Conservation (phyloP, 2,329 filamentous ascomycete genomes). For the Dothideomycetidae sp. region DNA sequence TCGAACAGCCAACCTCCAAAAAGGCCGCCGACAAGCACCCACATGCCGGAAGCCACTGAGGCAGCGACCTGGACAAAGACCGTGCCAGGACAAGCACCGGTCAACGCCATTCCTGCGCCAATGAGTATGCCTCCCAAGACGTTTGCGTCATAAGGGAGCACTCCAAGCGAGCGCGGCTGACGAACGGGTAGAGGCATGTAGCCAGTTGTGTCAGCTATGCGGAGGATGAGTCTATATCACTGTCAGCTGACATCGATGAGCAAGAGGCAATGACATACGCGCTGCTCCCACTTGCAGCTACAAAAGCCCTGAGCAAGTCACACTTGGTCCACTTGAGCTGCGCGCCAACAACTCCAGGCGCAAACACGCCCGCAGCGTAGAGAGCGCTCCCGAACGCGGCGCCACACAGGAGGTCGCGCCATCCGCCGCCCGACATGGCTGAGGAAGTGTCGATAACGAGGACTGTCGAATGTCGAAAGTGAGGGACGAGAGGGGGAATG, state of each 20-base stretch:
- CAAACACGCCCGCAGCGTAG: conserved; percentile 44
- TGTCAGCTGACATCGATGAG: conserved; percentile 1
- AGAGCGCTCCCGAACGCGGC: conserved; percentile 49
- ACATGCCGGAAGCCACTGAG: conserved; percentile 26
- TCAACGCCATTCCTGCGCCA: conserved; percentile 51
- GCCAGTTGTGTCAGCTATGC: conserved; percentile 31
- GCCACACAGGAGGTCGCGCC: no score
- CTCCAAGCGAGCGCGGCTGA: conserved; percentile 36
- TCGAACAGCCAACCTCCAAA: conserved; percentile 36
- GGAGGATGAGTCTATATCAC: conserved; percentile 11
- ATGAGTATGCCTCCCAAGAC: conserved; percentile 47
- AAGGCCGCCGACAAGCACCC: conserved; percentile 40
- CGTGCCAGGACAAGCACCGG: conserved; percentile 52
- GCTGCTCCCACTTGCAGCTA: conserved; percentile 47
- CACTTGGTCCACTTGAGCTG: conserved; percentile 49
- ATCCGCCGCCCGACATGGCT: no score
- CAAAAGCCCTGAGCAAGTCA: conserved; percentile 52
- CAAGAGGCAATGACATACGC: conserved; percentile 45
- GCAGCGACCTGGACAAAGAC: conserved; percentile 47
- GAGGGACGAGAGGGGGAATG: no score
- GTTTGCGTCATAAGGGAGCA: conserved; percentile 50
- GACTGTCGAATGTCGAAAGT: no score
- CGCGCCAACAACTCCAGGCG: conserved; percentile 42
- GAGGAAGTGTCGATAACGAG: no score
- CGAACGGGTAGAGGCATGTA: conserved; percentile 35